Evolutionary conservation across 2,329 filamentous ascomycete genomes (phyloP).

Genomic region (Arachnomyces sp.): DNA sequence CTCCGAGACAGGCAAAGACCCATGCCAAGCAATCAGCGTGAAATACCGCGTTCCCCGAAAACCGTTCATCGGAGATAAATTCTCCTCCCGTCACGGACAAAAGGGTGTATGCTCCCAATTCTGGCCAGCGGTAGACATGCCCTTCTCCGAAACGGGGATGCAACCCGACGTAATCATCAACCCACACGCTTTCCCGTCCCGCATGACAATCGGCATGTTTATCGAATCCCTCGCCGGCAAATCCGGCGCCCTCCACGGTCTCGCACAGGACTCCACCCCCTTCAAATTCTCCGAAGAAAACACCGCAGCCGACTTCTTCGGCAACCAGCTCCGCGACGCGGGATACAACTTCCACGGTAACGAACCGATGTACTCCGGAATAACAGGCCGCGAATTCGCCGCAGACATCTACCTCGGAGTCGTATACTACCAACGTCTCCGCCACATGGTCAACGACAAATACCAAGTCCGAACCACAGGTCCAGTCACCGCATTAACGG

Average conservation of each 20-base stretch:
- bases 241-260: conserved; percentile 82
- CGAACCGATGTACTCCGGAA: conserved; percentile 96
- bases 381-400: conserved; percentile 87
- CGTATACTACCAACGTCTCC: conserved; percentile 94
- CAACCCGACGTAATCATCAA: conserved; percentile 99
- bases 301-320: conserved; percentile 89
- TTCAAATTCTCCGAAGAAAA: conserved; percentile 92
- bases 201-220: conserved; percentile 99
- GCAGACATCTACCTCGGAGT: conserved; percentile 96
- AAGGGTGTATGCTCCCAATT: conserved; percentile 96
- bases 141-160: conserved; percentile 92
- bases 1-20: conserved; percentile 72
- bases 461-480: conserved; percentile 96
- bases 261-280: conserved; percentile 93
- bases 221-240: conserved; percentile 95
- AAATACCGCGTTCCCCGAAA: conserved; percentile 87
- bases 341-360: conserved; percentile 98
- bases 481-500: conserved; percentile 80
- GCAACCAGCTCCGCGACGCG: conserved; percentile 87
- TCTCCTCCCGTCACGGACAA: conserved; percentile 95
- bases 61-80: conserved; percentile 95
- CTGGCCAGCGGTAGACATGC: conserved; percentile 90
- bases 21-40: conserved; percentile 79
- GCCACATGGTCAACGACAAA: conserved; percentile 99
- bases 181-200: conserved; percentile 96